Evolutionary conservation across 2,329 filamentous ascomycete species (phyloP).

Genomic region (Chaetomium strumarium): DNA sequence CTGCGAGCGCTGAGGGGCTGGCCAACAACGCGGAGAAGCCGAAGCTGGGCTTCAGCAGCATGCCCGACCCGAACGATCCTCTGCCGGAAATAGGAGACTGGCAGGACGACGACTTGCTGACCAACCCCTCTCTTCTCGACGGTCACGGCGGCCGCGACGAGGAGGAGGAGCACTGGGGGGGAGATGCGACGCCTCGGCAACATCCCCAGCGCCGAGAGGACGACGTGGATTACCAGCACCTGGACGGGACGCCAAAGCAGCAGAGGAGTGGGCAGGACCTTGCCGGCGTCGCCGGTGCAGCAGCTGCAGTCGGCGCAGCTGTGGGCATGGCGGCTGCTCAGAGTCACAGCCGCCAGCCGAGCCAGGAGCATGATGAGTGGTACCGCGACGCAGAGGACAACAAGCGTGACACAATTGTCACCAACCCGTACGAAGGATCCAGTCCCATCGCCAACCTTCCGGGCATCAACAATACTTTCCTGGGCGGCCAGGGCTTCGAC

Average conservation of each 20-base stretch:
- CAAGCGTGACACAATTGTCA: slow-evolving; percentile 60
- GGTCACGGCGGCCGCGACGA: slow-evolving; percentile 53
- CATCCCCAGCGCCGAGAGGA: slow-evolving; percentile 29
- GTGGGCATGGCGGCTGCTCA: slow-evolving; percentile 41
- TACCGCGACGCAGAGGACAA: slow-evolving; percentile 55
- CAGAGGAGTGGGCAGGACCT: slow-evolving; percentile 37
- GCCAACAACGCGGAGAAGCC: slow-evolving; percentile 45
- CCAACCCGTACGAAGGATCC: slow-evolving; percentile 61
- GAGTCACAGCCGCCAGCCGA: slow-evolving; percentile 48
- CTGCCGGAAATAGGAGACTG: slow-evolving; percentile 72
- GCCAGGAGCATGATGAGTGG: slow-evolving; percentile 59
- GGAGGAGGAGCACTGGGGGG: slow-evolving; percentile 46
- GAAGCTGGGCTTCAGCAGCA: slow-evolving; percentile 60
- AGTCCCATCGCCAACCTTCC: slow-evolving; percentile 55
- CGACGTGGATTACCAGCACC: slow-evolving; percentile 28
- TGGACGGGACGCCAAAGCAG: slow-evolving; percentile 27
- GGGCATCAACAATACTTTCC: slow-evolving; percentile 45
- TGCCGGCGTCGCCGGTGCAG: slow-evolving; percentile 39
- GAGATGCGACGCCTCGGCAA: slow-evolving; percentile 45
- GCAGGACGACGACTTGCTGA: slow-evolving; percentile 62
- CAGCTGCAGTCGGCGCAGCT: slow-evolving; percentile 48
- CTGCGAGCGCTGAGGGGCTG: slow-evolving; percentile 54
- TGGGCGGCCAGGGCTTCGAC: slow-evolving; percentile 30
- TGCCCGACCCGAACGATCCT: slow-evolving; percentile 63
- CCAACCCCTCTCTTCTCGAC: slow-evolving; percentile 78